Evolutionary conservation across 2,329 filamentous ascomycete genomes (phyloP).

Genomic region (Talaromyces sp.): DNA sequence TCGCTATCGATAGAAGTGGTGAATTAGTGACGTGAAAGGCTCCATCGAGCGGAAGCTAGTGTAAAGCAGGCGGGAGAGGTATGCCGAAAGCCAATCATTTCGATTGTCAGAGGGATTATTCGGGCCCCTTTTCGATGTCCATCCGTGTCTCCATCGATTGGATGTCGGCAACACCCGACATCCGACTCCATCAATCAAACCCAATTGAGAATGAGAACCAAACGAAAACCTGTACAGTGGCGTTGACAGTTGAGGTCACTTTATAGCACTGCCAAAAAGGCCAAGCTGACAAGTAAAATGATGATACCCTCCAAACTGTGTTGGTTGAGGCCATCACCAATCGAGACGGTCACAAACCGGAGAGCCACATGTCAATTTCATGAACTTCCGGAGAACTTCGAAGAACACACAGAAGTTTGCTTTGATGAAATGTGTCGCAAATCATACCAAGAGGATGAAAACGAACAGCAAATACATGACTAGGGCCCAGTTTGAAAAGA

Average conservation of each 20-base stretch:
- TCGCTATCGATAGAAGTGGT: neutral
- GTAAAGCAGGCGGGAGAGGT: neutral
- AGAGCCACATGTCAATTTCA: no score
- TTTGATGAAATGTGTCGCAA: neutral
- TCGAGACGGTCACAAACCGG: no score
- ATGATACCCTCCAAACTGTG: neutral
- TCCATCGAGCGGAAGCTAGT: neutral
- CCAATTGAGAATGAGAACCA: neutral
- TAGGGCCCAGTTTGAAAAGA: constrained; percentile 3
- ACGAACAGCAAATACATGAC: neutral
- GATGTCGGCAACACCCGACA: neutral
- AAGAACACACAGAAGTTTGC: no score
- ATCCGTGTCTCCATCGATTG: neutral
- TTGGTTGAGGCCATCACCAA: neutral
- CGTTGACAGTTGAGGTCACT: neutral
- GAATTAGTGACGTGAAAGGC: neutral
- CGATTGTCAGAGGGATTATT: neutral
- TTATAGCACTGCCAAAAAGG: neutral
- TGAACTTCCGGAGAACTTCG: neutral
- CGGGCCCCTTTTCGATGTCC: neutral
- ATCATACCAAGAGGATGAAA: neutral
- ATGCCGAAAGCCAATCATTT: neutral
- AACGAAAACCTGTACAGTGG: neutral
- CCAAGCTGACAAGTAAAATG: neutral
- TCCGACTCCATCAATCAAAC: neutral